Base-by-base conservation (phyloP, 2,329 filamentous ascomycete species). In the Pseudocercospora pini-densiflorae region DNA sequence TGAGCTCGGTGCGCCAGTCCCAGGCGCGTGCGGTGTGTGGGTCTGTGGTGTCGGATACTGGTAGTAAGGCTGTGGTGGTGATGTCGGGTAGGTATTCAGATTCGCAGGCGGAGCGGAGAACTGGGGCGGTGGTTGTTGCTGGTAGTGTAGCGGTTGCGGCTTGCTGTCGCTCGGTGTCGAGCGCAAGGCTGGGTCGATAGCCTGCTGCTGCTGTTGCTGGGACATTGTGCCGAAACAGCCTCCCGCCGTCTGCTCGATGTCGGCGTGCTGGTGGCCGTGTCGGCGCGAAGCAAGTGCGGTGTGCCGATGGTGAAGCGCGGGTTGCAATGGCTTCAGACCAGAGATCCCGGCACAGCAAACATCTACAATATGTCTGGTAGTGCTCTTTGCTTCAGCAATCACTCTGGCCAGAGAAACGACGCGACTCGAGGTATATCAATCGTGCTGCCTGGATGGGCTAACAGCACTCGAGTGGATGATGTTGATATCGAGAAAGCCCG, bases 61-160 rank as follows among this genome's bases (percentile, higher is more conserved):
- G 61, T 72, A 73, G 67, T 74, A 74, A 21, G 73, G 71, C 55
- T 58, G 55, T 23, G 55, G 55, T 36, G 55, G 55, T 27, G 55
- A 58, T 23, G 55, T 58, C 8, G 55, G 33, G 23, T 58, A 58
- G 8, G 31, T 58, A 10, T 58, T 58, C 29, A 58, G 55, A 12
- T 43, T 58, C 19, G 55, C 55, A 10, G 55, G 21, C 55, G 55
- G 31, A 24, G 55, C 55, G 55, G 55, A 58, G 31, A 58, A 58
- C 14, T 58, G 55, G 55, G 55, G 55, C 16, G 55, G 55, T 43
- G 55, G 55, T 19, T 43, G 40, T n/a, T 58, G 55, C 27, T 58
- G 29, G 8, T 58, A 43, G 31, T 19, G 55, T 12, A 24, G 19
- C n/a, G 29, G n/a, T 40, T 12, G 31, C 29, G 55, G 55, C 55